Conservation (phyloP, 2,329 filamentous ascomycete species). For the Aureobasidium namibiae region DNA sequence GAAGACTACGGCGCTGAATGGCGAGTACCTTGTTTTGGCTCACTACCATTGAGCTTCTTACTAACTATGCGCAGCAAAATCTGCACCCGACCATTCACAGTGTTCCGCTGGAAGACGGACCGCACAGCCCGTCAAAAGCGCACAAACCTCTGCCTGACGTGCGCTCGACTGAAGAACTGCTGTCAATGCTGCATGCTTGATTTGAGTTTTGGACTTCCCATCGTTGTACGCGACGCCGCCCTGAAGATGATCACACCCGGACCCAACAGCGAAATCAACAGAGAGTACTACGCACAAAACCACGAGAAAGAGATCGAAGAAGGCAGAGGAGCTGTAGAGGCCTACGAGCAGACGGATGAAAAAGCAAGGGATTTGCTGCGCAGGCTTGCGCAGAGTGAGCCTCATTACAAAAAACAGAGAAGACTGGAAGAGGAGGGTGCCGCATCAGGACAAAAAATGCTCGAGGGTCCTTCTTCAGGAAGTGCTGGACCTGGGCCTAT, state of each 20-base stretch:
- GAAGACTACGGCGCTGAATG: constrained; percentile 75
- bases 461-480: constrained; percentile 30
- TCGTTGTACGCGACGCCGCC: constrained; percentile 89
- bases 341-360: constrained; percentile 94
- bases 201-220: constrained; percentile 87
- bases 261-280: constrained; percentile 83
- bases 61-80: constrained; percentile 36
- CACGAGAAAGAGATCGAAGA: constrained; percentile 94
- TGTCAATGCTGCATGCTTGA: constrained; percentile 99
- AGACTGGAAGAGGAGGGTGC: constrained; percentile 55
- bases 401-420: constrained; percentile 86
- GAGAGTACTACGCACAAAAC: constrained; percentile 96
- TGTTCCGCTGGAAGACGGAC: constrained; percentile 92
- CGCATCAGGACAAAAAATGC: constrained; percentile 31
- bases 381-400: constrained; percentile 81
- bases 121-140: constrained; percentile 85
- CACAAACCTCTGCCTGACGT: constrained; percentile 93
- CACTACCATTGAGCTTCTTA: neutral
- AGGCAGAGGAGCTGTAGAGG: constrained; percentile 69
- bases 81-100: constrained; percentile 90
- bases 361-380: constrained; percentile 85
- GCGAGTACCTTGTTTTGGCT: neutral
- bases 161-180: constrained; percentile 95
- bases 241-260: constrained; percentile 96
- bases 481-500: constrained; percentile 58